Percentiles rank a stretch among this genome's conserved stretches.
phyloP scores from a whole-genome alignment of 2,329 filamentous ascomycete species.

The Aspergillus sp. region DNA sequence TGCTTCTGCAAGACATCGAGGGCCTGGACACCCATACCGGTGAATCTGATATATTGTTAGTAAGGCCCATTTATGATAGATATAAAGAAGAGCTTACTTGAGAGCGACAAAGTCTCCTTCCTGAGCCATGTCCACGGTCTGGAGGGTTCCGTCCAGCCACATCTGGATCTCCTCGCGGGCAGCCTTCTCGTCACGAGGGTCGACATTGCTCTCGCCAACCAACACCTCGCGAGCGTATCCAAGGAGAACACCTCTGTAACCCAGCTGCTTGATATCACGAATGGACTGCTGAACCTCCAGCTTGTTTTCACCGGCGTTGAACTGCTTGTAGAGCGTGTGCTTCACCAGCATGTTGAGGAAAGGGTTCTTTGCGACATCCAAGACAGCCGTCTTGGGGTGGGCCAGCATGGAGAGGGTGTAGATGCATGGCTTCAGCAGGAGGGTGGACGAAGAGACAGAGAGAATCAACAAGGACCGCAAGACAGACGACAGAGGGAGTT shows the following conservation, averaged over 20 bases:
- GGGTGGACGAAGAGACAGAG: constrained; percentile 31
- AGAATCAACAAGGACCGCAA: constrained; percentile 32
- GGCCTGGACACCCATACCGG: constrained; percentile 44
- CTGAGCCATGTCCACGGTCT: constrained; percentile 49
- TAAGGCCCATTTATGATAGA: background rate
- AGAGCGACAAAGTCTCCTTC: constrained; percentile 49
- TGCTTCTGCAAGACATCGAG: constrained; percentile 37
- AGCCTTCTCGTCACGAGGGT: constrained; percentile 24
- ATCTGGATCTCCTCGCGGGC: constrained; percentile 30
- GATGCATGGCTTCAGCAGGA: constrained; percentile 69
- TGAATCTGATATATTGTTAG: constrained; percentile 31
- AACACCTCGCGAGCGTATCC: constrained; percentile 55
- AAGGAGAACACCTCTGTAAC: constrained; percentile 51
- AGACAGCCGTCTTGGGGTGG: constrained; percentile 38
- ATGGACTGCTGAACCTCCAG: constrained; percentile 45
- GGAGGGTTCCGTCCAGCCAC: constrained; percentile 51
- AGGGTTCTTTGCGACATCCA: constrained; percentile 47
- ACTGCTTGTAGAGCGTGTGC: constrained; percentile 52
- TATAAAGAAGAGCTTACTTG: constrained; percentile 36
- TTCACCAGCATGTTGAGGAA: constrained; percentile 42
- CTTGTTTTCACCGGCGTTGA: constrained; percentile 51
- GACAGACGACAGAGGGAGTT: constrained; percentile 33
- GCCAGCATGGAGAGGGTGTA: constrained; percentile 58
- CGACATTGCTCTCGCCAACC: constrained; percentile 32
- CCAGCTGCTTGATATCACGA: constrained; percentile 42